phyloP scores from a whole-genome alignment of 75 land plant genomes.

The Chamaecyparis obtusa region DNA sequence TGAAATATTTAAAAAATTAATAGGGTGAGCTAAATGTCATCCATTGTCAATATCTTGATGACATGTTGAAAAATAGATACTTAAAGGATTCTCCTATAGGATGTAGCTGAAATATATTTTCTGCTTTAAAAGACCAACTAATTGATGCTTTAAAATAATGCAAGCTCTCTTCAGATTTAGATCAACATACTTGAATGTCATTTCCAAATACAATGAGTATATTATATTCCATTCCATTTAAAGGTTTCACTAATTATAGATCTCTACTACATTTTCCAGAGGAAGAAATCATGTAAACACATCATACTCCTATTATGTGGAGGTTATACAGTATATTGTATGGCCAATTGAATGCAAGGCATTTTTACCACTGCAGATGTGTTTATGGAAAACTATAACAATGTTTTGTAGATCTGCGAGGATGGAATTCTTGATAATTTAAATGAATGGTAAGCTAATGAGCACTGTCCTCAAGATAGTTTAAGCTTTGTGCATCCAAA shows the following conservation, averaged over 20 bases:
- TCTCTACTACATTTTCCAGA: not conserved
- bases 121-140: not conserved
- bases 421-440: not conserved
- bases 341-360: not conserved
- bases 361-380: not conserved
- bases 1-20: not conserved
- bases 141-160: not conserved
- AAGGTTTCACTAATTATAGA: not conserved
- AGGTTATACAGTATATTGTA: not conserved
- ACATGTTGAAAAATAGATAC: not conserved
- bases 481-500: slow-evolving; percentile 9
- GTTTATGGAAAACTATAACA: not conserved
- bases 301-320: not conserved
- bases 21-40: not conserved
- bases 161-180: not conserved
- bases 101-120: not conserved
- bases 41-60: not conserved
- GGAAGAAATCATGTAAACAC: not conserved
- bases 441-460: not conserved
- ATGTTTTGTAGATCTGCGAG: not conserved
- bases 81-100: not conserved
- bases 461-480: not conserved
- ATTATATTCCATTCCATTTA: not conserved
- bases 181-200: not conserved
- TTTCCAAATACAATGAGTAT: not conserved